These are phyloP conservation scores for Solanum hybrid DNA, from an alignment of 305 asterid genomes.

Conservation along the genomic window DNA sequence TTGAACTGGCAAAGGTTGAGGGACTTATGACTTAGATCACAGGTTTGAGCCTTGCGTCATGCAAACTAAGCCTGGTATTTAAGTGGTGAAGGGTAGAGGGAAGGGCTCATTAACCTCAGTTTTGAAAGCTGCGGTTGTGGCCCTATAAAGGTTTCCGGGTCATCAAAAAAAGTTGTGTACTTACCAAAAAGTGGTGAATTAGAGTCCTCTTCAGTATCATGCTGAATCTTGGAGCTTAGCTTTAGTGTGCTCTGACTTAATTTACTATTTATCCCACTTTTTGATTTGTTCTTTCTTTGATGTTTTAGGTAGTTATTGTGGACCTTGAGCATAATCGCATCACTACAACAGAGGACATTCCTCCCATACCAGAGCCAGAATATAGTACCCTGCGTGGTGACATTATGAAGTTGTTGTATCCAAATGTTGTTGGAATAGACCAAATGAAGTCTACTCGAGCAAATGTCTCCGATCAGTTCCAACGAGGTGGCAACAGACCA, in stretches of 20 bases:
- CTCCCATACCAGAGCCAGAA: constrained; percentile 94
- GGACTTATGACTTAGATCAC: neutral
- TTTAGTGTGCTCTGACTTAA: neutral
- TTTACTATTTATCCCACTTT: neutral
- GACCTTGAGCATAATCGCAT: constrained; percentile 90
- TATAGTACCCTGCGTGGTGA: constrained; percentile 70
- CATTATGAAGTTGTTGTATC: constrained; percentile 59
- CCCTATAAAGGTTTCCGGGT: neutral
- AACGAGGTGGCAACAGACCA: constrained; percentile 49
- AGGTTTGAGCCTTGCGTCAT: neutral
- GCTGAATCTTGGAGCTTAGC: constrained; percentile 2
- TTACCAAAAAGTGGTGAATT: neutral
- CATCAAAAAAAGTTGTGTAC: neutral
- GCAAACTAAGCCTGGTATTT: neutral
- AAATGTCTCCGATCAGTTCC: constrained; percentile 24
- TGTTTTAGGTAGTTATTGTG: constrained; percentile 87
- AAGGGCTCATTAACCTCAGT: neutral
- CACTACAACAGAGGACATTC: constrained; percentile 92
- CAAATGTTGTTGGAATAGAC: constrained; percentile 87
- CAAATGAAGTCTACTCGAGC: constrained; percentile 57
- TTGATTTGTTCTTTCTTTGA: constrained; percentile 4
- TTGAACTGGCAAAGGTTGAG: neutral
- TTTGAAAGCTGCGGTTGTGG: neutral
- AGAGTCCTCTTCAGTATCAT: constrained; percentile 5
- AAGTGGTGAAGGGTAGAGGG: neutral